Conservation (phyloP, 2,329 filamentous ascomycete species). For the Apiospora sp. region DNA sequence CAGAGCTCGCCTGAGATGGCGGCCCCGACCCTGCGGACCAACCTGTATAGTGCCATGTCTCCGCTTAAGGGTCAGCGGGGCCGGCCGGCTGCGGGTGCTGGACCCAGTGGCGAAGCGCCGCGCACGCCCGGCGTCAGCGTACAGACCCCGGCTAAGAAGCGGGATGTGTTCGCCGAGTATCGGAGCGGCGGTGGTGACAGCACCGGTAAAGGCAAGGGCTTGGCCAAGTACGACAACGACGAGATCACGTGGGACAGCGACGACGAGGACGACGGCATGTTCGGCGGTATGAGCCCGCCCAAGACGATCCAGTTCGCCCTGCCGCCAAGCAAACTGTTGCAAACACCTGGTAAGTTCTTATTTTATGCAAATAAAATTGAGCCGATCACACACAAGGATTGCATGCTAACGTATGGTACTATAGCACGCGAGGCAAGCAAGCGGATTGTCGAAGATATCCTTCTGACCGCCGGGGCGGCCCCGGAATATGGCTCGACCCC, state of each 20-base stretch:
- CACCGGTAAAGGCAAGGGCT: slow-evolving; percentile 36
- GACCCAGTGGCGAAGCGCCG: slow-evolving; percentile 56
- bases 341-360: slow-evolving; percentile 73
- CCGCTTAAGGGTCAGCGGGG: slow-evolving; percentile 62
- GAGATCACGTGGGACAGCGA: slow-evolving; percentile 80
- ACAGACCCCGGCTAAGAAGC: slow-evolving; percentile 72
- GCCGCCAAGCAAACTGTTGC: slow-evolving; percentile 77
- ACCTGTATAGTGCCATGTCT: slow-evolving; percentile 76
- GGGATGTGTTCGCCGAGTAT: slow-evolving; percentile 54
- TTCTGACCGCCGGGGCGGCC: slow-evolving; percentile 76
- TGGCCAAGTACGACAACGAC: slow-evolving; percentile 48
- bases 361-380: neutral
- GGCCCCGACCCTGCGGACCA: slow-evolving; percentile 82
- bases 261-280: slow-evolving; percentile 66
- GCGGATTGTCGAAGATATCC: slow-evolving; percentile 81
- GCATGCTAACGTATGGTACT: slow-evolving; percentile 3
- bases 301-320: slow-evolving; percentile 91
- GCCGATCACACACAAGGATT: neutral
- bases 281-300: slow-evolving; percentile 83
- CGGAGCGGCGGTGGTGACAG: slow-evolving; percentile 29
- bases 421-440: slow-evolving; percentile 80
- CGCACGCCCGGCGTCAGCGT: slow-evolving; percentile 87
- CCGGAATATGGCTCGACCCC: slow-evolving; percentile 55
- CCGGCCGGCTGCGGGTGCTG: slow-evolving; percentile 43
- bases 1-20: slow-evolving; percentile 80